phyloP scores from a whole-genome alignment of 106 monocot genomes.

The Dendrobium huoshanense region DNA sequence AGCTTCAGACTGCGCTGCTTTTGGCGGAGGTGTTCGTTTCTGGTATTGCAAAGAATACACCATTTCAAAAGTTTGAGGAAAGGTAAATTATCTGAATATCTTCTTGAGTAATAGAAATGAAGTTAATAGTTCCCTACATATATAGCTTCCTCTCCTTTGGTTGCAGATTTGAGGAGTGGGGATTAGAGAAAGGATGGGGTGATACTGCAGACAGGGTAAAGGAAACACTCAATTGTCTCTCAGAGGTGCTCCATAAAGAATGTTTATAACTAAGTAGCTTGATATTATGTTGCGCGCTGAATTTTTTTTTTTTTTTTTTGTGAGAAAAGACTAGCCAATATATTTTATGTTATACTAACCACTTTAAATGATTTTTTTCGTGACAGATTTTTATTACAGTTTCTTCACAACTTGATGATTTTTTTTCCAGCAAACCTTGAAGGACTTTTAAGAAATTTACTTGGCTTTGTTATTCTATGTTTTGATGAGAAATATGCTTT shows the following conservation, averaged over 20 bases:
- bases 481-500: too few species aligned
- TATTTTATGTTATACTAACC: too few species aligned
- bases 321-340: too few species aligned
- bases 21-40: slow-evolving; percentile 70
- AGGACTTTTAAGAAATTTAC: too few species aligned
- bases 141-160: not conserved
- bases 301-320: too few species aligned
- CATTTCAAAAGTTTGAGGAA: slow-evolving; percentile 78
- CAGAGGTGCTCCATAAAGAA: slow-evolving; percentile 92
- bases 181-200: slow-evolving; percentile 94
- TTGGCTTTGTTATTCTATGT: too few species aligned
- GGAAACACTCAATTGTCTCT: slow-evolving; percentile 67
- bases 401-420: too few species aligned
- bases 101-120: slow-evolving; percentile 2
- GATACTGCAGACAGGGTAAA: slow-evolving; percentile 68
- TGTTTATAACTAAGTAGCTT: too few species aligned
- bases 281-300: too few species aligned
- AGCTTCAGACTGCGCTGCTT: slow-evolving; percentile 77
- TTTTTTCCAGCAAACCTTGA: too few species aligned
- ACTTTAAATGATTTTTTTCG: too few species aligned
- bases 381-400: too few species aligned
- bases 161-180: slow-evolving; percentile 84
- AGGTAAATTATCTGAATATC: slow-evolving; percentile 30
- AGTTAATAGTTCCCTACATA: not conserved
- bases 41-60: slow-evolving; percentile 53